A percentile compares a stretch with the other conserved stretches of the same genome.
These are phyloP conservation scores for Monosporozyma siamensis DNA, from an alignment of 805 yeast genomes.

Conservation along the genomic window DNA sequence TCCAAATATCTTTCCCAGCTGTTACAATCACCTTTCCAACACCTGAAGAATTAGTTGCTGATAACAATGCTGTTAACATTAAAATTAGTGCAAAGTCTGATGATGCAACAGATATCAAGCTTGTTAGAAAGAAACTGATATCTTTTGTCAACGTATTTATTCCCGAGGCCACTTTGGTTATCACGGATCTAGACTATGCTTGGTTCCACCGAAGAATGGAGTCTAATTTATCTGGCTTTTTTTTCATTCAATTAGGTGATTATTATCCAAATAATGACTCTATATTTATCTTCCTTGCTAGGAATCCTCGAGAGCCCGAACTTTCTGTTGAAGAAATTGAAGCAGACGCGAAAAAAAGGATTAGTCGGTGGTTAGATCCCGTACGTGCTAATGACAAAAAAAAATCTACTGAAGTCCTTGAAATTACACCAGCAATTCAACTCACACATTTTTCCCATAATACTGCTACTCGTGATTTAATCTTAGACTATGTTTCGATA, in stretches of 20 bases:
- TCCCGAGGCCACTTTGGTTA: conserved; percentile 51
- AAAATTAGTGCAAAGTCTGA: conserved; percentile 49
- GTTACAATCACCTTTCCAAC: conserved; percentile 43
- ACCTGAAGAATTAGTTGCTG: conserved; percentile 35
- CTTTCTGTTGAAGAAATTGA: conserved; percentile 55
- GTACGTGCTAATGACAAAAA: conserved; percentile 50
- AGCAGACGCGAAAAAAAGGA: conserved; percentile 46
- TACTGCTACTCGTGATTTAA: conserved; percentile 16
- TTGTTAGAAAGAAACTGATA: conserved; percentile 65
- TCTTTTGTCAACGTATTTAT: conserved; percentile 60
- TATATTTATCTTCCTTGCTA: conserved; percentile 46
- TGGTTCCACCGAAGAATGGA: conserved; percentile 25
- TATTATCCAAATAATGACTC: conserved; percentile 36
- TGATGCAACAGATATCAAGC: conserved; percentile 42
- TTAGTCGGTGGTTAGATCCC: conserved; percentile 43
- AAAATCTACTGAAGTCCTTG: conserved; percentile 43
- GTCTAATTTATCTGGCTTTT: conserved; percentile 34
- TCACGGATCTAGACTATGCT: conserved; percentile 55
- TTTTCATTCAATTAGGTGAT: conserved; percentile 51
- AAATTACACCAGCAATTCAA: conserved; percentile 49
- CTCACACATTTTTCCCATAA: conserved; percentile 25
- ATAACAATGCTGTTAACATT: conserved; percentile 37
- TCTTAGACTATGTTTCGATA: conserved; percentile 31
- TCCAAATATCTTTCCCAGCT: conserved; percentile 33
- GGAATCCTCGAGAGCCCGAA: conserved; percentile 49